Evolutionary conservation across 108 stramenopile species (phyloP).

Genomic region (Stephanodiscus triporus): DNA sequence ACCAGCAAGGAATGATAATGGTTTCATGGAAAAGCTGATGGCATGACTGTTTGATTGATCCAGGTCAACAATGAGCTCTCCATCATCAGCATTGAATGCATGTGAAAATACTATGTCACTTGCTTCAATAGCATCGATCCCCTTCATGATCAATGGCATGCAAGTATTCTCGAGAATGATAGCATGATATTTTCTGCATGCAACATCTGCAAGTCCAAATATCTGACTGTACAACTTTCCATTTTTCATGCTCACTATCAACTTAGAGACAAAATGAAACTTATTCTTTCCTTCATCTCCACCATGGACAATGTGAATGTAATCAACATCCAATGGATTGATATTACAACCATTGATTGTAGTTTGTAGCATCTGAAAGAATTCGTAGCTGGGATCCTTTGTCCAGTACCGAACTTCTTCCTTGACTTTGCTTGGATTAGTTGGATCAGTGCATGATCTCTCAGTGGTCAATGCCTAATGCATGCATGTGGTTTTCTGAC

Average conservation of each 20-base stretch:
- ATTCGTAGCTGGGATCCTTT: no score
- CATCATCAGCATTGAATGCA: no score
- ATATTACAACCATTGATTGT: constrained; percentile 10
- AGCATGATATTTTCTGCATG: constrained; percentile 16
- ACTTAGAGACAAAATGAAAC: constrained; percentile 5
- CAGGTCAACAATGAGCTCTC: no score
- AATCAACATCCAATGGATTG: not conserved
- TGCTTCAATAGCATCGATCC: not conserved
- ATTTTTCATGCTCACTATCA: constrained; percentile 1
- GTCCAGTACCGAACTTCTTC: no score
- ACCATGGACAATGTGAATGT: constrained; percentile 18
- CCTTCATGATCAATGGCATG: constrained; percentile 8
- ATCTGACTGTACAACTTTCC: not conserved
- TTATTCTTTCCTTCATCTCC: constrained; percentile 20
- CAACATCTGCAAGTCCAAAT: constrained; percentile 2
- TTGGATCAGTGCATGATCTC: not conserved
- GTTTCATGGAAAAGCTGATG: no score
- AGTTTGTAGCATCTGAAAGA: not conserved
- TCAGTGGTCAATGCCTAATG: not conserved
- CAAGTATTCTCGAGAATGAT: constrained; percentile 1
- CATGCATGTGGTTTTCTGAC: not conserved
- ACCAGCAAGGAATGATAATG: no score
- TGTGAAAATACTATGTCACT: not conserved
- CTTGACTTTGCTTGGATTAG: no score
- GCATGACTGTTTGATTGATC: not conserved